A percentile compares a stretch with the other conserved stretches of the same genome.
phyloP scores from a whole-genome alignment of 2,329 filamentous ascomycete genomes.

The Cordyceps tenuipes region DNA sequence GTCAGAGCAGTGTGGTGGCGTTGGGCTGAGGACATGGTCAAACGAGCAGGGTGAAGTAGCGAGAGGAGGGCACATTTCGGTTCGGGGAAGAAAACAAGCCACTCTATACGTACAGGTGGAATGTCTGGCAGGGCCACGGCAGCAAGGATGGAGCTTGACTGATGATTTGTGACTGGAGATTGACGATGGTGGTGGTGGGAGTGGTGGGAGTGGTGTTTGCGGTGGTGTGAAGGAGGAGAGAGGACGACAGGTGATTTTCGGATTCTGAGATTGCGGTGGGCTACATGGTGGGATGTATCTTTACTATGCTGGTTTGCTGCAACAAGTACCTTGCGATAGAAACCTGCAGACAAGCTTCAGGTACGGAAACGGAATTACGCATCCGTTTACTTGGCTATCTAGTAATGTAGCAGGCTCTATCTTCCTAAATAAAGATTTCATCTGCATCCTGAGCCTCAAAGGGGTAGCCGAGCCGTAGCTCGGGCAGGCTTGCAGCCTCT shows the following conservation, averaged over 20 bases:
- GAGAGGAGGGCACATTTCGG: background rate
- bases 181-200: background rate
- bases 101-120: background rate
- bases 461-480: background rate
- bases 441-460: background rate
- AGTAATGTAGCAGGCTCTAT: background rate
- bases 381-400: background rate
- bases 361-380: too few species aligned
- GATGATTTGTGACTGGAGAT: background rate
- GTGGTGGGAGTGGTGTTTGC: background rate
- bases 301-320: background rate
- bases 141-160: background rate
- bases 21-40: background rate
- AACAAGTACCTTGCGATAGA: background rate
- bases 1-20: background rate
- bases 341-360: too few species aligned
- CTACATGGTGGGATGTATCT: background rate
- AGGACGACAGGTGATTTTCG: background rate
- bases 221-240: background rate
- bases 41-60: background rate
- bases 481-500: background rate
- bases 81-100: background rate
- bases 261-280: background rate
- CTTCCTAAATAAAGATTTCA: background rate
- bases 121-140: background rate